Percentiles rank a stretch among this genome's conserved stretches.
phyloP scores from a whole-genome alignment of 331 rosid genomes.

The Saraca asoca region DNA sequence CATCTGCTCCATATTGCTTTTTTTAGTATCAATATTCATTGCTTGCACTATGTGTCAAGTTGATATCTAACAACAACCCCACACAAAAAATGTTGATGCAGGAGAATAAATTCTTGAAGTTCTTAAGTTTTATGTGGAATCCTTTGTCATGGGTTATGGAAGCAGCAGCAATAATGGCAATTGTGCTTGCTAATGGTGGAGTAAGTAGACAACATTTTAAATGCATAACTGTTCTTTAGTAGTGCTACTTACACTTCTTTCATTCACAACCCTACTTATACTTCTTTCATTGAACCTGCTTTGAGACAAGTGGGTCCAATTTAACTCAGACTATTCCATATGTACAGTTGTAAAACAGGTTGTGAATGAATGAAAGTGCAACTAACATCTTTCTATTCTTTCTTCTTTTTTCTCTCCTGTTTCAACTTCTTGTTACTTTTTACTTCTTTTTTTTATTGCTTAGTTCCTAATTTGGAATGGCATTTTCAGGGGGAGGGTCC shows the following conservation, averaged over 20 bases:
- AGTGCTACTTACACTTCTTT: too few relatives aligned
- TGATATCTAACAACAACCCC: too few relatives aligned
- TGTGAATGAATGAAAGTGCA: too few relatives aligned
- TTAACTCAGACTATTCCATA: too few relatives aligned
- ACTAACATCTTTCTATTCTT: neutral
- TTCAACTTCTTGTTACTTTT: neutral
- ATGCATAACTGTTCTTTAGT: too few relatives aligned
- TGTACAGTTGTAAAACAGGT: too few relatives aligned
- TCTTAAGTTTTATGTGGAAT: constrained; percentile 88
- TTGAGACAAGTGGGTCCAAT: too few relatives aligned
- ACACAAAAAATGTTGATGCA: constrained; percentile 30
- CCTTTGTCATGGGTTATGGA: constrained; percentile 98
- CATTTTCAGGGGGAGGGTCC: constrained; percentile 74
- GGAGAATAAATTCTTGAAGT: constrained; percentile 81
- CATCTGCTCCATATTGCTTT: too few relatives aligned
- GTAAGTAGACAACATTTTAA: constrained; percentile 48
- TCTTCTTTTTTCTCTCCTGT: neutral
- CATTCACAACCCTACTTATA: too few relatives aligned
- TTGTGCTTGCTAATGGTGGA: constrained; percentile 85
- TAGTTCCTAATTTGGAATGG: constrained; percentile 16
- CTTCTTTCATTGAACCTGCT: too few relatives aligned
- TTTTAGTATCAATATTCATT: too few relatives aligned
- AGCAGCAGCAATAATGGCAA: constrained; percentile 96
- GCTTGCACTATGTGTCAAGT: too few relatives aligned
- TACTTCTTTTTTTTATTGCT: constrained; percentile 5